phyloP scores from a whole-genome alignment of 2,329 filamentous ascomycete species.

The Rhynchosporium secalis region DNA sequence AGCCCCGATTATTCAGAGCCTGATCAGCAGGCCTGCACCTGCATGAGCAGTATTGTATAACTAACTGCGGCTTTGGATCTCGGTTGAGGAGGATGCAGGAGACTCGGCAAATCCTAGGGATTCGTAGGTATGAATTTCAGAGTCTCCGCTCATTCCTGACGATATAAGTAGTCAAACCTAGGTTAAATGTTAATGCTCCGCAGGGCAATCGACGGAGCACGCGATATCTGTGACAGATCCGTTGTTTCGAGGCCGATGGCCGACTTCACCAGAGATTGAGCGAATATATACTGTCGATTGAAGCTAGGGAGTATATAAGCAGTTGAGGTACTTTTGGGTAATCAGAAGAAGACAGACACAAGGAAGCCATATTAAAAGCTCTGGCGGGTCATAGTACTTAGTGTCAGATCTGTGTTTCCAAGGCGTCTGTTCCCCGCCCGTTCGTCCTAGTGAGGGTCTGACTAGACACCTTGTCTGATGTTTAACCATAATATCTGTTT shows the following conservation, averaged over 20 bases:
- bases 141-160: constrained; percentile 24
- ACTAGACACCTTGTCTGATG: constrained; percentile 18
- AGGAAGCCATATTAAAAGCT: not conserved
- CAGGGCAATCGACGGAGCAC: constrained; percentile 3
- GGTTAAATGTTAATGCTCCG: not conserved
- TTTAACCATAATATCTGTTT: not conserved
- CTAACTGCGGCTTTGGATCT: constrained; percentile 7
- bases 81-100: not conserved
- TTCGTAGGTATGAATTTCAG: constrained; percentile 16
- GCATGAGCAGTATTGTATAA: not conserved
- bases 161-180: constrained; percentile 1
- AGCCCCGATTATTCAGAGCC: constrained; percentile 10
- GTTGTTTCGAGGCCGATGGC: constrained; percentile 7
- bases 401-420: constrained; percentile 25
- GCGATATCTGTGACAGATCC: constrained; percentile 7
- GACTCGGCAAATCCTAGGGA: not conserved
- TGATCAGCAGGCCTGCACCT: constrained; percentile 1
- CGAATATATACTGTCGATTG: not conserved
- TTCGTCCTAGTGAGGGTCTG: constrained; percentile 10
- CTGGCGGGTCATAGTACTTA: not conserved
- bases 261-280: constrained; percentile 14
- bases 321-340: no score
- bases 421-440: constrained; percentile 6
- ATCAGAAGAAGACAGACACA: no score
- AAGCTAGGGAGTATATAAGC: not conserved